Conservation (phyloP, 1,284 basidiomycete species). For the Marasmius tenuissimus region DNA sequence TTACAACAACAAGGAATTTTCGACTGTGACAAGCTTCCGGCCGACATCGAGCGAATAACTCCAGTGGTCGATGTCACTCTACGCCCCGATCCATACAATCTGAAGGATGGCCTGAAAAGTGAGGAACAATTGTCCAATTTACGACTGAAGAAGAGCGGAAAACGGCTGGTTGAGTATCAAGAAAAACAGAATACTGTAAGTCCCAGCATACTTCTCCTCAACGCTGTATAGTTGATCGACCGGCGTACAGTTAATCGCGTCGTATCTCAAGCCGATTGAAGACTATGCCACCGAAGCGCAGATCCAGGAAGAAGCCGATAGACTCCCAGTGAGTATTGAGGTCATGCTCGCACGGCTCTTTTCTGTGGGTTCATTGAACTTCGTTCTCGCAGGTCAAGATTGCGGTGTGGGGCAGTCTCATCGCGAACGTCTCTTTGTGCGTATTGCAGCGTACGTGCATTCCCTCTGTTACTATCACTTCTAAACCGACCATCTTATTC, state of each 20-base stretch:
- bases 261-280: slow-evolving; percentile 87
- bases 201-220: slow-evolving; percentile 13
- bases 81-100: slow-evolving; percentile 56
- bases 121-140: slow-evolving; percentile 62
- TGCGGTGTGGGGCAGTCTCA: slow-evolving; percentile 82
- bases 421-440: slow-evolving; percentile 73
- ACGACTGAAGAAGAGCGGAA: slow-evolving; percentile 60
- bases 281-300: slow-evolving; percentile 78
- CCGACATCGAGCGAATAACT: neutral
- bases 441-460: slow-evolving; percentile 60
- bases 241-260: slow-evolving; percentile 66
- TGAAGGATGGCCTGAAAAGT: slow-evolving; percentile 56
- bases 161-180: slow-evolving; percentile 72
- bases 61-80: neutral
- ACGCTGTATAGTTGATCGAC: slow-evolving; percentile 3
- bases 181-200: slow-evolving; percentile 79
- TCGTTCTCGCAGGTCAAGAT: slow-evolving; percentile 71
- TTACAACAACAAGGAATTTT: neutral
- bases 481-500: slow-evolving; percentile 4
- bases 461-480: neutral
- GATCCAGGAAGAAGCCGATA: slow-evolving; percentile 60
- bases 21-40: neutral
- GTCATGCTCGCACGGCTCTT: neutral
- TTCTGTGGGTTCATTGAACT: neutral
- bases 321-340: slow-evolving; percentile 55